phyloP scores from a whole-genome alignment of 2,329 filamentous ascomycete species.

The Alternaria angustiovoidea region DNA sequence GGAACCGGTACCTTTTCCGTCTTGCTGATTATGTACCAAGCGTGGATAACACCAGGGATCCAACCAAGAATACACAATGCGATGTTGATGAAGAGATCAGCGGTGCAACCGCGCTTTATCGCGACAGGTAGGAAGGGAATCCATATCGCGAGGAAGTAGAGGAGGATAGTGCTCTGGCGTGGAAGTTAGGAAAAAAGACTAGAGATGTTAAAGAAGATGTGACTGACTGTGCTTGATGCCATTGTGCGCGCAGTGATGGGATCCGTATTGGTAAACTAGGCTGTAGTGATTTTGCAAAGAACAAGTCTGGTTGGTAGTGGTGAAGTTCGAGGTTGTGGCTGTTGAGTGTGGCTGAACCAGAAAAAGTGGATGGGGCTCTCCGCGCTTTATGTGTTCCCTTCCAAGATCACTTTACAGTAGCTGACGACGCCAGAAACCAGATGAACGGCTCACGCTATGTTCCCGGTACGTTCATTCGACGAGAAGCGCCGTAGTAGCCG shows the following conservation, averaged over 20 bases:
- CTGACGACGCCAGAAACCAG: slow-evolving; percentile 22
- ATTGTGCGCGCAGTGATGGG: slow-evolving; percentile 3
- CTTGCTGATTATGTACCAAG: slow-evolving; percentile 38
- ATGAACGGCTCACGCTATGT: background rate
- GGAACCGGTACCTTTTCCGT: slow-evolving; percentile 12
- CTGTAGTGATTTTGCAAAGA: background rate
- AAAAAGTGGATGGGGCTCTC: background rate
- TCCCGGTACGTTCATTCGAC: slow-evolving; percentile 3
- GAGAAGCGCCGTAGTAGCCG: slow-evolving; percentile 8
- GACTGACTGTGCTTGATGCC: slow-evolving; percentile 23
- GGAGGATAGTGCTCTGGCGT: slow-evolving; percentile 30
- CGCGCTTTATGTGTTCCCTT: background rate
- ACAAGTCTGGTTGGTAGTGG: background rate
- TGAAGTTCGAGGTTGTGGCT: background rate
- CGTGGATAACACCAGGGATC: slow-evolving; percentile 41
- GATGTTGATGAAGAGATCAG: slow-evolving; percentile 55
- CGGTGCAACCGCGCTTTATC: slow-evolving; percentile 50
- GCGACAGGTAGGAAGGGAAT: slow-evolving; percentile 54
- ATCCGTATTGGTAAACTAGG: background rate
- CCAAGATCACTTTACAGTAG: background rate
- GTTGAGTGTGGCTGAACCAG: background rate
- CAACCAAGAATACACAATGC: slow-evolving; percentile 48
- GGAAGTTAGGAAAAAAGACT: background rate
- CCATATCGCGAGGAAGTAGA: slow-evolving; percentile 45
- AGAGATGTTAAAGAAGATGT: background rate